Evolutionary conservation across 1,139 yeast genomes (phyloP).

Genomic region (Ogataea hybrid): DNA sequence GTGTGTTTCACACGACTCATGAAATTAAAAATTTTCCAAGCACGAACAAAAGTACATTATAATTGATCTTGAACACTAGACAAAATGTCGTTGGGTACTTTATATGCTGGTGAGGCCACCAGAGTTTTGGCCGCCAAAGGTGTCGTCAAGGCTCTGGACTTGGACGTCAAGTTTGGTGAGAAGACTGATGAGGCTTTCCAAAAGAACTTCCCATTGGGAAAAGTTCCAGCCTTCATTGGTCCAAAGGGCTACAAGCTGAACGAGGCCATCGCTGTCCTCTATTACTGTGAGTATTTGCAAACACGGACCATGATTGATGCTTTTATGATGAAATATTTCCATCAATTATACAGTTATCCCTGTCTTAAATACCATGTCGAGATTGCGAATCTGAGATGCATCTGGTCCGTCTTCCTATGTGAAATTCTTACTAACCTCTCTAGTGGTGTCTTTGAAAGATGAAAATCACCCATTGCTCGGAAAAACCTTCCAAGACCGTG

Average conservation of each 20-base stretch:
- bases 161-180: conserved; percentile 50
- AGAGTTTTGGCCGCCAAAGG: conserved; percentile 56
- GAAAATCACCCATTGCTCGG: conserved; percentile 37
- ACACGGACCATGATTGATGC: not conserved
- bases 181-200: conserved; percentile 44
- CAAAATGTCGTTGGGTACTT: conserved; percentile 66
- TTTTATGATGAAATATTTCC: conserved; percentile 54
- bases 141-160: conserved; percentile 65
- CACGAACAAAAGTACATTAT: not conserved
- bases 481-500: conserved; percentile 61
- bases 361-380: conserved; percentile 87
- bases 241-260: conserved; percentile 76
- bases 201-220: conserved; percentile 65
- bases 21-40: conserved; percentile 12
- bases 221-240: conserved; percentile 77
- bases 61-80: conserved; percentile 8
- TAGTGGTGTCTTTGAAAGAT: conserved; percentile 36
- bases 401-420: not conserved
- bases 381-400: conserved; percentile 46
- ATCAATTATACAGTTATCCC: conserved; percentile 79
- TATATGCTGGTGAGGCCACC: conserved; percentile 50
- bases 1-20: conserved; percentile 6
- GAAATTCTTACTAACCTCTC: conserved; percentile 13
- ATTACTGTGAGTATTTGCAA: conserved; percentile 38
- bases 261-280: conserved; percentile 73